Evolutionary conservation across 805 yeast species (phyloP).

Genomic region (Saturnispora bothae): DNA sequence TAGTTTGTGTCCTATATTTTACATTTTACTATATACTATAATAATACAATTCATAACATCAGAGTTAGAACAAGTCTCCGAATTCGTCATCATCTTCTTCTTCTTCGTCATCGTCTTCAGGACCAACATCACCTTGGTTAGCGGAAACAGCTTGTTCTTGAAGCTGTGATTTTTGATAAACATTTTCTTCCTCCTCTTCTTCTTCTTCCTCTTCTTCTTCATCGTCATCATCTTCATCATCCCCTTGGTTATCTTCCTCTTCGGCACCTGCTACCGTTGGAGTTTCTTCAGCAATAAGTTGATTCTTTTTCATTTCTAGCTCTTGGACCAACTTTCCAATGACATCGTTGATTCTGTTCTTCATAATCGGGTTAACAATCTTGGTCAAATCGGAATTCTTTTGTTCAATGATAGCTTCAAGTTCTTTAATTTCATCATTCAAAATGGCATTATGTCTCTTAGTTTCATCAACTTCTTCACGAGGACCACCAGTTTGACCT

Average conservation of each 20-base stretch:
- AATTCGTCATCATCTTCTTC: constrained; percentile 12
- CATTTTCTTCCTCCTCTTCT: constrained; percentile 23
- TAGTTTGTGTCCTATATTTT: too few relatives aligned
- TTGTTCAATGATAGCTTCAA: constrained; percentile 65
- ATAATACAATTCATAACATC: too few relatives aligned
- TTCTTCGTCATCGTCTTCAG: constrained; percentile 1
- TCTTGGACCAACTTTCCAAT: constrained; percentile 71
- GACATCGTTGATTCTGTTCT: constrained; percentile 75
- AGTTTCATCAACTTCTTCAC: constrained; percentile 40
- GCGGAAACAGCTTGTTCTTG: neutral
- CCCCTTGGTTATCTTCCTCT: constrained; percentile 15
- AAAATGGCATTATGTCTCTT: constrained; percentile 61
- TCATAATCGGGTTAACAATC: constrained; percentile 76
- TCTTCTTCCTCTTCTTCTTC: constrained; percentile 17
- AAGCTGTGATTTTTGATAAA: neutral
- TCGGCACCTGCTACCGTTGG: constrained; percentile 13
- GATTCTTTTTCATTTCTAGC: constrained; percentile 67
- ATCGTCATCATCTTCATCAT: constrained; percentile 16
- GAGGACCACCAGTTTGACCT: constrained; percentile 33
- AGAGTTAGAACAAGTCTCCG: constrained; percentile 16
- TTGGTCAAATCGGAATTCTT: constrained; percentile 63
- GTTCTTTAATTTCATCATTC: constrained; percentile 76
- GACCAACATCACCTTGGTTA: neutral
- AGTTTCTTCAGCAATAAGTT: constrained; percentile 27
- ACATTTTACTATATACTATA: too few relatives aligned